Conservation (phyloP, 345 rosid genomes). For the Pistacia vera region DNA sequence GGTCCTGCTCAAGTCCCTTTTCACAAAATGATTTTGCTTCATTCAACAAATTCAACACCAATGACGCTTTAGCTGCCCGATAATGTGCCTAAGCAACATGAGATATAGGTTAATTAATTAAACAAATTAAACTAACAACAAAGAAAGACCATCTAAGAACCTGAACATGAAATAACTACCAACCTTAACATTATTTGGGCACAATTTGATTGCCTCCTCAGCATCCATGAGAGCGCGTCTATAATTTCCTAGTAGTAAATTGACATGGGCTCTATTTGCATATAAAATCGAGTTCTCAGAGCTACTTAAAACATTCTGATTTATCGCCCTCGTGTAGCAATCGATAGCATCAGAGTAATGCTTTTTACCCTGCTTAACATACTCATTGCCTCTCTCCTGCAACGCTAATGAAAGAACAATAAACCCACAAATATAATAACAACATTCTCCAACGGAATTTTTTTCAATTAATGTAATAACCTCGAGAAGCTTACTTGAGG, state of each 20-base stretch:
- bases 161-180: neutral
- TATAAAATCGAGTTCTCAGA: conserved; percentile 65
- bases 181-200: conserved; percentile 70
- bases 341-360: conserved; percentile 80
- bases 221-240: conserved; percentile 84
- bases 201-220: conserved; percentile 64
- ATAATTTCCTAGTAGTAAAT: conserved; percentile 72
- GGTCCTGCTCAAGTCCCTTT: conserved; percentile 60
- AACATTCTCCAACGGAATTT: neutral
- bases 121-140: neutral
- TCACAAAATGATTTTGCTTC: conserved; percentile 62
- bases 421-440: neutral
- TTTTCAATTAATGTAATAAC: no score
- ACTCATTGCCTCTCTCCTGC: conserved; percentile 86
- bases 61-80: conserved; percentile 89
- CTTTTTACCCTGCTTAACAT: conserved; percentile 85
- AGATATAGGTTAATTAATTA: conserved; percentile 1
- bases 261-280: conserved; percentile 88
- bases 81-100: conserved; percentile 56
- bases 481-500: no score
- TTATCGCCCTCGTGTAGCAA: conserved; percentile 79
- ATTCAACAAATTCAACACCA: conserved; percentile 57
- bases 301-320: conserved; percentile 60
- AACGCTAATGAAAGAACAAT: conserved; percentile 4
- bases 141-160: neutral